phyloP scores from a whole-genome alignment of 2,329 filamentous ascomycete species.

The Exophiala viscosa region DNA sequence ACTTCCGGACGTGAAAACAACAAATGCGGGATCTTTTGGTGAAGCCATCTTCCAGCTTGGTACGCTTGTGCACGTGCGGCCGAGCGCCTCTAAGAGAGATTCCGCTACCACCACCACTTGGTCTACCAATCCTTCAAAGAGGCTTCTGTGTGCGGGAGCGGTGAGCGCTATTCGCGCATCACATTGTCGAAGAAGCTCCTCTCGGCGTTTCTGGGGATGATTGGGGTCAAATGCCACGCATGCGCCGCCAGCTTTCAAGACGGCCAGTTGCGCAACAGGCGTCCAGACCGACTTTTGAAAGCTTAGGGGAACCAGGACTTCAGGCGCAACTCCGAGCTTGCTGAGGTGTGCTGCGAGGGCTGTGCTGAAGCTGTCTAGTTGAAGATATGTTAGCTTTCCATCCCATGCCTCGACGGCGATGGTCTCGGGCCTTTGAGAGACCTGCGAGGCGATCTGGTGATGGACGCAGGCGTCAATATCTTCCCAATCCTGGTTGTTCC shows the following conservation, averaged over 20 bases:
- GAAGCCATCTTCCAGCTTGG: background rate
- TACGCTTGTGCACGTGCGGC: background rate
- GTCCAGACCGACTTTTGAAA: constrained; percentile 44
- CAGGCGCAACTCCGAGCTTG: constrained; percentile 37
- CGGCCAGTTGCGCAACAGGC: constrained; percentile 38
- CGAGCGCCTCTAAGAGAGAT: no score
- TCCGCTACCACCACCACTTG: background rate
- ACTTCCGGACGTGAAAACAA: constrained; percentile 59
- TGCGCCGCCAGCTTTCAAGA: constrained; percentile 40
- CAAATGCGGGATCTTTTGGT: constrained; percentile 38
- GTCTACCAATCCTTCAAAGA: background rate
- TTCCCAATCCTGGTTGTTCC: no score
- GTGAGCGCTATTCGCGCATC: constrained; percentile 32
- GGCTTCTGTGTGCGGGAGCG: background rate
- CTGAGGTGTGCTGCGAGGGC: constrained; percentile 36
- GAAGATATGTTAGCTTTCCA: constrained; percentile 37
- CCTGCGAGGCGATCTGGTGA: no score
- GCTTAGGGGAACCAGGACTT: constrained; percentile 37
- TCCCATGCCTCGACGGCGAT: constrained; percentile 38
- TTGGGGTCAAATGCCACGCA: constrained; percentile 40
- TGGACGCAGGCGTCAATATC: no score
- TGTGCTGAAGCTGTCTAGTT: constrained; percentile 32
- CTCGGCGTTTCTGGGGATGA: constrained; percentile 36
- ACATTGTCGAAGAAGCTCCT: constrained; percentile 35
- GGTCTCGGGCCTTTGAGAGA: no score